phyloP scores from a whole-genome alignment of 176 grass and related monocot species.

The Zoysia japonica region DNA sequence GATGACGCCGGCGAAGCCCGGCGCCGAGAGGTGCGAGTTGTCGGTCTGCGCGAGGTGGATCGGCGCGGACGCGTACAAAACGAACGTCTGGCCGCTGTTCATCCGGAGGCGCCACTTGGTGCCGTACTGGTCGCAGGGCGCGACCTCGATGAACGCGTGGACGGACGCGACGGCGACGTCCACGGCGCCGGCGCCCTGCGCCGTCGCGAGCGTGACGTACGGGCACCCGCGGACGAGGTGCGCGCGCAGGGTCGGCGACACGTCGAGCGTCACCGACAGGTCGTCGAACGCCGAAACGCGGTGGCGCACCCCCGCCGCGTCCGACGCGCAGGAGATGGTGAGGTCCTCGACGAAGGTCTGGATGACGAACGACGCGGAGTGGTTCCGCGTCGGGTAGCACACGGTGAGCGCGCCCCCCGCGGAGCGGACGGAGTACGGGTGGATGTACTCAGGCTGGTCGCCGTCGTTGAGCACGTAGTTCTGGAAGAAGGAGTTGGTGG shows the following conservation, averaged over 20 bases:
- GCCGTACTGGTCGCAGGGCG: conserved; percentile 38
- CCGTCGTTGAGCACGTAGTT: conserved; percentile 91
- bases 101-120: conserved; percentile 77
- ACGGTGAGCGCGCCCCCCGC: conserved; percentile 52
- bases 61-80: conserved; percentile 74
- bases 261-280: conserved; percentile 87
- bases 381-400: conserved; percentile 71
- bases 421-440: conserved; percentile 79
- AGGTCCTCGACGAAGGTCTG: conserved; percentile 86
- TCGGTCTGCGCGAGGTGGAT: conserved; percentile 46
- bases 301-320: conserved; percentile 36
- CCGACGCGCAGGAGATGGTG: conserved; percentile 60
- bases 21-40: conserved; percentile 53
- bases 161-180: conserved; percentile 70
- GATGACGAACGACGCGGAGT: conserved; percentile 59
- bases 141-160: conserved; percentile 71
- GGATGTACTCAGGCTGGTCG: conserved; percentile 94
- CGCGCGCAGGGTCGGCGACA: conserved; percentile 63
- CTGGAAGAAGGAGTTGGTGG: conserved; percentile 98
- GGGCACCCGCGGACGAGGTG: conserved; percentile 84
- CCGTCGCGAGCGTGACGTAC: conserved; percentile 68
- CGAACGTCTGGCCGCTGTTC: conserved; percentile 93
- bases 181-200: conserved; percentile 24
- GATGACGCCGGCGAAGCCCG: conserved; percentile 57
- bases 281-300: conserved; percentile 69